These are phyloP conservation scores for Fusarium protoensiforme DNA, from an alignment of 2,329 filamentous ascomycete genomes.

Conservation along the genomic window DNA sequence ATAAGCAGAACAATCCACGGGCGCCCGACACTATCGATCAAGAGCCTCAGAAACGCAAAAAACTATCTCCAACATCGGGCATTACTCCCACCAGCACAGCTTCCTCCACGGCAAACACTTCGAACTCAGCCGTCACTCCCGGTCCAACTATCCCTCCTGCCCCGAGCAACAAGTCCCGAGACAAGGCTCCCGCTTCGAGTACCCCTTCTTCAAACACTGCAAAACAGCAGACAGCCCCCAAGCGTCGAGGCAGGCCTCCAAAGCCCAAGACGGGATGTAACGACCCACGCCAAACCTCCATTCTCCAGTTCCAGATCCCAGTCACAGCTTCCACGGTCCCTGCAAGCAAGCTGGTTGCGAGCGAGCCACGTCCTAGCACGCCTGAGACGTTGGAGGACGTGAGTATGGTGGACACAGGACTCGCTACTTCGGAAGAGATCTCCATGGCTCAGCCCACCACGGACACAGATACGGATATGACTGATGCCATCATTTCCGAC, in stretches of 20 bases:
- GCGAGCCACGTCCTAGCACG: not conserved
- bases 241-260: not conserved
- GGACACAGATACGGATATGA: not conserved
- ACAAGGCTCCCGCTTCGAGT: too few relatives aligned
- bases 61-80: not conserved
- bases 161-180: too few relatives aligned
- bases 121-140: too few relatives aligned
- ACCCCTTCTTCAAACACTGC: too few relatives aligned
- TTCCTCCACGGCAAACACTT: too few relatives aligned
- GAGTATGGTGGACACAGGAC: not conserved
- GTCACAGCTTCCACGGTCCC: not conserved
- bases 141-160: too few relatives aligned
- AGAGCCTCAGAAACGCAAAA: not conserved
- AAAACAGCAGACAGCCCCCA: not conserved
- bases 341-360: not conserved
- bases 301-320: not conserved
- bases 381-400: not conserved
- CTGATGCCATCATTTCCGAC: not conserved
- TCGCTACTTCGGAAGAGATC: not conserved
- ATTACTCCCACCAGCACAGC: not conserved
- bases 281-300: not conserved
- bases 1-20: not conserved
- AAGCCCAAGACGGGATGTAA: not conserved
- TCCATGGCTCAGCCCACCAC: not conserved
- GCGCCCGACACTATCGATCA: not conserved